A percentile compares a stretch with the other conserved stretches of the same genome.
These are phyloP conservation scores for Betula pendula DNA, from an alignment of 306 rosid genomes.

Conservation along the genomic window DNA sequence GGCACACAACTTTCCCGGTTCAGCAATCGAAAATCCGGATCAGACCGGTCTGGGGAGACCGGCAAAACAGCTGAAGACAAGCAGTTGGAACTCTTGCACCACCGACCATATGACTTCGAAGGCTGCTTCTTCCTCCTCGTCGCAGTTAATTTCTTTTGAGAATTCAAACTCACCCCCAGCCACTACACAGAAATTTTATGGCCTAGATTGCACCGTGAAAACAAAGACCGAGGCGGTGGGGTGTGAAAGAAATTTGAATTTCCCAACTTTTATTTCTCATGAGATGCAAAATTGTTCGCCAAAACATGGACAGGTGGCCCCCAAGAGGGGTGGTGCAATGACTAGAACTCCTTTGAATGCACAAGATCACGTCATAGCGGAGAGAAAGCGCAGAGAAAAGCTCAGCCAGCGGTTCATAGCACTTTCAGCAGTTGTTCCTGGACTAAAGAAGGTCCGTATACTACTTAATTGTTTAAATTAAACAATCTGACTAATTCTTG, in stretches of 20 bases:
- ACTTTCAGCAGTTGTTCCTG: conserved; percentile 56
- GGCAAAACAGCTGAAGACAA: conserved; percentile 39
- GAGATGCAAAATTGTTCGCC: conserved; percentile 25
- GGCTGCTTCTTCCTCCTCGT: conserved; percentile 39
- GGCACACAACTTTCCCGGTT: not conserved
- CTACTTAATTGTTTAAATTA: not conserved
- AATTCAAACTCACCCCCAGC: conserved; percentile 30
- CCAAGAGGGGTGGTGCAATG: conserved; percentile 27
- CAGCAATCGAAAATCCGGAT: not conserved
- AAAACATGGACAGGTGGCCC: not conserved
- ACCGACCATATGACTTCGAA: conserved; percentile 19
- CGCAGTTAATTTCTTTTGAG: conserved; percentile 65
- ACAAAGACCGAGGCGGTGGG: conserved; percentile 40
- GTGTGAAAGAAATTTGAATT: conserved; percentile 17
- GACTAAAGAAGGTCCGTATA: conserved; percentile 55
- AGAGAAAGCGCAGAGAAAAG: conserved; percentile 55
- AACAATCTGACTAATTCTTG: not conserved
- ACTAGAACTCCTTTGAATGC: conserved; percentile 33
- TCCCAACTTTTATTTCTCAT: conserved; percentile 28
- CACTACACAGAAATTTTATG: conserved; percentile 23
- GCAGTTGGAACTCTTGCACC: conserved; percentile 38
- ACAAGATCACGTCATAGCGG: conserved; percentile 54
- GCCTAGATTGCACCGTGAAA: conserved; percentile 20
- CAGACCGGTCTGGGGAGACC: conserved; percentile 22
- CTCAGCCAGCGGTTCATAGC: conserved; percentile 47